Base-by-base conservation (phyloP, 106 monocot species). In the Hemerocallis citrina region DNA sequence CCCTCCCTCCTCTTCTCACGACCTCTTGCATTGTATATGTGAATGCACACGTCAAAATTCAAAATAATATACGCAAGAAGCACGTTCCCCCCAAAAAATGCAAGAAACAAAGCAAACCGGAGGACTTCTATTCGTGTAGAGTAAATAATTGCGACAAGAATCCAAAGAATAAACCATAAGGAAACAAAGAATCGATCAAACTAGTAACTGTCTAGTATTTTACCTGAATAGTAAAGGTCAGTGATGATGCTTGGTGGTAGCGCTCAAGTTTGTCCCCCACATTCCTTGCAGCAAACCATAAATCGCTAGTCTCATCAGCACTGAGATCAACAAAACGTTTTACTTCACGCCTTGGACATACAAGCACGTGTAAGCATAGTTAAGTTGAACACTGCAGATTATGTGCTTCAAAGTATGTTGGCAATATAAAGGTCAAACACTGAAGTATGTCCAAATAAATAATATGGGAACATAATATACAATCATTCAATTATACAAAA, bases 321-420 rank as follows among this genome's bases (percentile, higher is more conserved):
- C 57, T 88, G 23, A 99, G 88, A 66, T 99, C 88, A 59, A 72
- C 41, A 78, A 85, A 91, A 30, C 98, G 81, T 64, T 83, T 99
- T 35, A 99, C 92, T 77, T 80, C 88, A 59, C 98, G 98, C 62
- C 72, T 82, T 64, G 92, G 82, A 57, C 92, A 92, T 48, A 99
- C 82, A 67, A 99, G 91, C 20, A 99, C 98, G 80, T 99, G 88
- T 99, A 50, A 16, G 27, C 6, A 74, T 52, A 64, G 84, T 88
- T 75, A 92, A 92, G 88, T 67, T 60, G 14, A 64, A 71, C 48
- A 38, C 23, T 21, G 25, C 21, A 8, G 27, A 12, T 57, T 25
- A 31, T 27, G 5, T 35, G 6, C 7, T 12, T 43, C 14, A n/a
- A 31, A 23, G 12, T 35, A 15, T 50, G 15, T 23, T 25, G 9